Percentiles rank a stretch among this genome's conserved stretches.
phyloP scores from a whole-genome alignment of 2,329 filamentous ascomycete species.

The Parasarocladium wereldwijsianum region DNA sequence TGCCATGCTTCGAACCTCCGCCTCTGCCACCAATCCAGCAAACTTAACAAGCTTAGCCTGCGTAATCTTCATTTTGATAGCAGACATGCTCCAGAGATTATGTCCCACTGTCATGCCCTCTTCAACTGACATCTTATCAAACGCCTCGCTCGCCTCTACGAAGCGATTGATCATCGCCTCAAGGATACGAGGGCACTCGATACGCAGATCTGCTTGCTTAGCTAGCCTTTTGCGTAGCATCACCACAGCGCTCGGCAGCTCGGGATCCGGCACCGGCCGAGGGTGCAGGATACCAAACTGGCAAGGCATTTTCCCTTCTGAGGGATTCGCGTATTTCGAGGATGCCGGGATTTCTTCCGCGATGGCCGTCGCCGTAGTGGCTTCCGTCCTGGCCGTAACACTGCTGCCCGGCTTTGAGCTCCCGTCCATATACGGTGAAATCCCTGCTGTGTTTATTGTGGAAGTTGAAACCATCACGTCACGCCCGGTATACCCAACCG shows the following conservation, averaged over 20 bases:
- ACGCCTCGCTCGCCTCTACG: conserved; percentile 24
- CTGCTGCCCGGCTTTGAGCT: too few relatives aligned
- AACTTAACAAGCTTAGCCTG: conserved; percentile 30
- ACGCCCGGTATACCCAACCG: too few relatives aligned
- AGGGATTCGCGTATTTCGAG: too few relatives aligned
- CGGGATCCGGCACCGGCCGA: conserved; percentile 19
- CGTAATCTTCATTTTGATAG: conserved; percentile 30
- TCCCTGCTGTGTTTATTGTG: too few relatives aligned
- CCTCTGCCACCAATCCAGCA: conserved; percentile 28
- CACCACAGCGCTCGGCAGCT: conserved; percentile 23
- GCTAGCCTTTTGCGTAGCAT: conserved; percentile 25
- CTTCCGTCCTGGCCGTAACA: too few relatives aligned
- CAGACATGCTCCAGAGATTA: conserved; percentile 32
- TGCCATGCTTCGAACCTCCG: conserved; percentile 10
- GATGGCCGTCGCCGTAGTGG: too few relatives aligned
- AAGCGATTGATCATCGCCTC: conserved; percentile 24
- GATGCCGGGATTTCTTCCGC: too few relatives aligned
- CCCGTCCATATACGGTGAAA: too few relatives aligned
- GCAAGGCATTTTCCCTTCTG: too few relatives aligned
- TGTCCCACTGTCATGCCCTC: conserved; percentile 20
- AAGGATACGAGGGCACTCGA: conserved; percentile 29
- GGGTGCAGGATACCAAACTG: conserved; percentile 9
- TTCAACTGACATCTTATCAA: conserved; percentile 17
- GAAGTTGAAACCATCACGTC: too few relatives aligned
- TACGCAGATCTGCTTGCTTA: conserved; percentile 26